Evolutionary conservation across 768 basidiomycete species (phyloP).

Genomic region (Clathrus columnatus): DNA sequence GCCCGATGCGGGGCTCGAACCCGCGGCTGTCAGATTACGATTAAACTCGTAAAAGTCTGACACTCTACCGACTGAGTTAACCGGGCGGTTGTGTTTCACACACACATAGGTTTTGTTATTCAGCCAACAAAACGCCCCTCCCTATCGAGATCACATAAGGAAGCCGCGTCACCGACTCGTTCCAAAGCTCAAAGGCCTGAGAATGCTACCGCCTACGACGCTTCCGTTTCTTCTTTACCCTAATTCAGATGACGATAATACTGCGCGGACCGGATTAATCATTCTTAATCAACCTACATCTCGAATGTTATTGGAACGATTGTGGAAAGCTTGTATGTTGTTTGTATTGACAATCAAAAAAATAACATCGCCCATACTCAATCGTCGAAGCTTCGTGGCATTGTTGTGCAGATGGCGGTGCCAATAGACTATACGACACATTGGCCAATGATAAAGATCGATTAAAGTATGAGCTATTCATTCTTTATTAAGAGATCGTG

Average conservation of each 20-base stretch:
- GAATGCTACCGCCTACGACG: neutral
- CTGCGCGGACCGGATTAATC: conserved; percentile 44
- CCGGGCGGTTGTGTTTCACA: neutral
- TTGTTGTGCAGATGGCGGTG: conserved; percentile 83
- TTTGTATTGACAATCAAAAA: conserved; percentile 9
- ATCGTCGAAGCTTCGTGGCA: conserved; percentile 32
- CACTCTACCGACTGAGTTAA: conserved; percentile 5
- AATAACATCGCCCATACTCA: conserved; percentile 22
- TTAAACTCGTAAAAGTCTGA: neutral
- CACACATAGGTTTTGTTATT: neutral
- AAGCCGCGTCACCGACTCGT: no score
- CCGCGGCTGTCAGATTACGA: conserved; percentile 2
- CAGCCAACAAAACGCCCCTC: neutral
- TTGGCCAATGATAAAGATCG: conserved; percentile 20
- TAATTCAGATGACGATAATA: neutral
- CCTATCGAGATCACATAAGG: neutral
- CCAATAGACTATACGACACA: conserved; percentile 70
- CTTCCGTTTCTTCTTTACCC: conserved; percentile 1
- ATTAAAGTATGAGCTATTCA: neutral
- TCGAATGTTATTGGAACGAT: conserved; percentile 42
- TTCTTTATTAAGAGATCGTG: neutral
- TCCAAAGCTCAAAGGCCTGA: no score
- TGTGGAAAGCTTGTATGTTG: conserved; percentile 37
- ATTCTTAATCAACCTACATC: conserved; percentile 90
- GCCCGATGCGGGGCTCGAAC: conserved; percentile 4